phyloP scores from a whole-genome alignment of 352 stramenopile genomes.

The Globisporangium rhizosaccharum region DNA sequence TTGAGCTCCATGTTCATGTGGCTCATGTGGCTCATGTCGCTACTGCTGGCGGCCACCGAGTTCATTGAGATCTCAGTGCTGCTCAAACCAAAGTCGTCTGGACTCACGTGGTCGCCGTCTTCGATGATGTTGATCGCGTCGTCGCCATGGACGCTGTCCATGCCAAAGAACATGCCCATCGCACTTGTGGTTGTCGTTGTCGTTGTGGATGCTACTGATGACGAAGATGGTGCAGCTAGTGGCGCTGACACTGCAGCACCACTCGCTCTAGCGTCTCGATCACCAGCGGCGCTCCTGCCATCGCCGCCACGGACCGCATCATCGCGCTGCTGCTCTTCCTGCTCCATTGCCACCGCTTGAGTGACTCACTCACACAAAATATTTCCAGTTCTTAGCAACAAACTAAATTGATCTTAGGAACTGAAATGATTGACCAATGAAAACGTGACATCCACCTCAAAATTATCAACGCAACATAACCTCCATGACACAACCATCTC shows the following conservation, averaged over 20 bases:
- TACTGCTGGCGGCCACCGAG: slow-evolving; percentile 16
- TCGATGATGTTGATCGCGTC: slow-evolving; percentile 42
- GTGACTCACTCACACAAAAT: not conserved
- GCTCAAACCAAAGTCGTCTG: slow-evolving; percentile 45
- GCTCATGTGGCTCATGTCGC: slow-evolving; percentile 40
- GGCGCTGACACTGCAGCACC: not conserved
- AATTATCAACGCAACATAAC: not conserved
- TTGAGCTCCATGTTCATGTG: slow-evolving; percentile 51
- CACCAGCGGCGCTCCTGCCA: too few species aligned
- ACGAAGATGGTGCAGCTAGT: not conserved
- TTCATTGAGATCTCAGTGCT: slow-evolving; percentile 38
- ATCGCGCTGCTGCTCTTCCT: not conserved
- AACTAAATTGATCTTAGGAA: not conserved
- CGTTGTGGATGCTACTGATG: not conserved
- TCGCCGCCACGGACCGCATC: not conserved
- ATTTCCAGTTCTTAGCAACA: not conserved
- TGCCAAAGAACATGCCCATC: slow-evolving; percentile 16
- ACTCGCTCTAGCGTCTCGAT: not conserved
- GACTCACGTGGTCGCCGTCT: slow-evolving; percentile 39
- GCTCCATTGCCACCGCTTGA: not conserved
- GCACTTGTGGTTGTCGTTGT: not conserved
- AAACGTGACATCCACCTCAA: not conserved
- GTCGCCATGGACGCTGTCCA: slow-evolving; percentile 10
- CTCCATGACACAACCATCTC: not conserved
- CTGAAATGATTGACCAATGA: too few species aligned